Conservation (phyloP, 108 stramenopile species). For the Poteriospumella lacustris region DNA sequence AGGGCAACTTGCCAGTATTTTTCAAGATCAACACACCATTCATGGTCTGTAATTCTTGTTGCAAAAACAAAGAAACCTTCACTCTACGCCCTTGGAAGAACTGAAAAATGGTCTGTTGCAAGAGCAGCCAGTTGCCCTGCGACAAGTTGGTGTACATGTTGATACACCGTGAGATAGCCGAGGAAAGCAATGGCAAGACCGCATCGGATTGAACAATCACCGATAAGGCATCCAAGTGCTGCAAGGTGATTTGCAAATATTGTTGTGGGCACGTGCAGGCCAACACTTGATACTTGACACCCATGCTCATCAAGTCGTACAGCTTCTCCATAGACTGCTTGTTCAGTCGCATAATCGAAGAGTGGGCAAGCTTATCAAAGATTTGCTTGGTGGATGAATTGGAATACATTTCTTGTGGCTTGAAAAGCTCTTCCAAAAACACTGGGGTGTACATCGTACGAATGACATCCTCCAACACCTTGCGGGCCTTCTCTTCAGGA, state of each 20-base stretch:
- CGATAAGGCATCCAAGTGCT: constrained; percentile 43
- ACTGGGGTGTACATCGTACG: constrained; percentile 49
- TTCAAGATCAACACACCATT: constrained; percentile 43
- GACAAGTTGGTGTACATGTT: constrained; percentile 34
- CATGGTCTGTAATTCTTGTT: constrained; percentile 41
- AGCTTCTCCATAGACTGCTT: constrained; percentile 59
- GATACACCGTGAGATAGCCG: not conserved
- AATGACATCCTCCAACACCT: constrained; percentile 55
- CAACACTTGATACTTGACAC: constrained; percentile 58
- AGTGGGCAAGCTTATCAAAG: constrained; percentile 57
- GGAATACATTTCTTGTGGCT: constrained; percentile 55
- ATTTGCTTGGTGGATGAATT: constrained; percentile 39
- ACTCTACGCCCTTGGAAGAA: constrained; percentile 49
- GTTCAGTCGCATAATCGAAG: constrained; percentile 61
- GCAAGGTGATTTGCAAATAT: constrained; percentile 46
- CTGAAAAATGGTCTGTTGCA: constrained; percentile 33
- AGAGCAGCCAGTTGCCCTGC: constrained; percentile 36
- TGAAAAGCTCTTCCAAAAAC: constrained; percentile 59
- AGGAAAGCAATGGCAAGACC: not conserved
- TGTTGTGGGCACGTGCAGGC: constrained; percentile 42
- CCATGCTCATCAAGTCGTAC: constrained; percentile 64
- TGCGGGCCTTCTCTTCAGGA: constrained; percentile 36
- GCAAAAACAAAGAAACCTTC: constrained; percentile 53
- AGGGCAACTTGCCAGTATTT: not conserved
- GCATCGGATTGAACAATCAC: constrained; percentile 22